phyloP scores from a whole-genome alignment of 352 stramenopile genomes.

The Elongisporangium anandrum region DNA sequence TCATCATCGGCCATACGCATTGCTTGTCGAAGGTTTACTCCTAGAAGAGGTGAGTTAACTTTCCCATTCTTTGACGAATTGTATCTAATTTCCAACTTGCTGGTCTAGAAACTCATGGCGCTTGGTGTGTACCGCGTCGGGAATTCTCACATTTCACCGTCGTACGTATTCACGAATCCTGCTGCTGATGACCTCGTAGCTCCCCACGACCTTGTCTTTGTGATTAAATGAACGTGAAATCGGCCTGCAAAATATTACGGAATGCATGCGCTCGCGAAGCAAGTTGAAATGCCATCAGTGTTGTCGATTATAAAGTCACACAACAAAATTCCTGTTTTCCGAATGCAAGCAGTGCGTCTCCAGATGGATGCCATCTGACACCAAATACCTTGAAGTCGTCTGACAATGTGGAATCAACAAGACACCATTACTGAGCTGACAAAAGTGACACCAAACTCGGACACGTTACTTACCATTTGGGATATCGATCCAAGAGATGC shows the following conservation, averaged over 20 bases:
- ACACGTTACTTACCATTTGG: slow-evolving; percentile 23
- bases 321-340: slow-evolving; percentile 69
- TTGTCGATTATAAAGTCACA: slow-evolving; percentile 33
- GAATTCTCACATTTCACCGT: slow-evolving; percentile 31
- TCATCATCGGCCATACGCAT: slow-evolving; percentile 52
- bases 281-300: neutral
- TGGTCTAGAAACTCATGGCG: slow-evolving; percentile 41
- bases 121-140: slow-evolving; percentile 48
- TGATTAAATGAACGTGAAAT: slow-evolving; percentile 47
- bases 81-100: slow-evolving; percentile 2
- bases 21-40: slow-evolving; percentile 52
- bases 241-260: neutral
- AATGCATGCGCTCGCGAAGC: neutral
- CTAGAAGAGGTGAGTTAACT: slow-evolving; percentile 40
- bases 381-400: slow-evolving; percentile 64
- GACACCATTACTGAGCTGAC: neutral
- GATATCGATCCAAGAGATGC: slow-evolving; percentile 73
- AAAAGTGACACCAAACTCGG: neutral
- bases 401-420: slow-evolving; percentile 8
- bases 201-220: slow-evolving; percentile 59
- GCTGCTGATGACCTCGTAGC: slow-evolving; percentile 51
- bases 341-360: slow-evolving; percentile 45
- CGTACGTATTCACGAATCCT: slow-evolving; percentile 65
- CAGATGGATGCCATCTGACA: slow-evolving; percentile 58
- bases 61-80: slow-evolving; percentile 4